Conservation (phyloP, 2,329 filamentous ascomycete genomes). For the Aureobasidium uvarum region DNA sequence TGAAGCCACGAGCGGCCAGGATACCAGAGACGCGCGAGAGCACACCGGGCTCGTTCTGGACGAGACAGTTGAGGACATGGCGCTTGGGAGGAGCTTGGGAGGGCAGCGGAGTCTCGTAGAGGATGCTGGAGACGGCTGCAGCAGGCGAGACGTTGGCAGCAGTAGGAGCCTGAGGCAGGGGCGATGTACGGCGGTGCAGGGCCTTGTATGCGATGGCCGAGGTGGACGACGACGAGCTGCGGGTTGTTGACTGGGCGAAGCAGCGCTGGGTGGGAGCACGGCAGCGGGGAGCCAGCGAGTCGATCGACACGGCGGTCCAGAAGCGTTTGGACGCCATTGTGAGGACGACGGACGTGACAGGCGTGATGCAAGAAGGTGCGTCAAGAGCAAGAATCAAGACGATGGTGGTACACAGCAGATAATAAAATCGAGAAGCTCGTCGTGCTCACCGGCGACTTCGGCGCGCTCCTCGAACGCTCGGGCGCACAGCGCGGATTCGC, state of each 20-base stretch:
- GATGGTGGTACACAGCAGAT: neutral
- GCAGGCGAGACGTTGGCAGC: slow-evolving; percentile 73
- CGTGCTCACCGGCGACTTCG: slow-evolving; percentile 8
- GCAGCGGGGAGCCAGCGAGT: slow-evolving; percentile 18
- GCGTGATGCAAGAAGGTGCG: slow-evolving; percentile 4
- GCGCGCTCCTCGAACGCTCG: neutral
- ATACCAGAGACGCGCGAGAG: slow-evolving; percentile 95
- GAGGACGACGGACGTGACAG: slow-evolving; percentile 12
- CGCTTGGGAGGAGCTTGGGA: slow-evolving; percentile 83
- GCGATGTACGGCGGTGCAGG: slow-evolving; percentile 82
- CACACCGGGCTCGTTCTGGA: slow-evolving; percentile 98
- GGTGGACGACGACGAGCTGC: slow-evolving; percentile 64
- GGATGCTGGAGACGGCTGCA: slow-evolving; percentile 93
- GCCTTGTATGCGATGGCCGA: slow-evolving; percentile 97
- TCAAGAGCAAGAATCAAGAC: neutral
- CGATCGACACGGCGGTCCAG: slow-evolving; percentile 28
- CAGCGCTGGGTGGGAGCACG: slow-evolving; percentile 6
- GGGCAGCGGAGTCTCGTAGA: slow-evolving; percentile 93
- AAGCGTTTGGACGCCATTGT: slow-evolving; percentile 41
- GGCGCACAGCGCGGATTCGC: neutral
- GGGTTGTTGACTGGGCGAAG: slow-evolving; percentile 1
- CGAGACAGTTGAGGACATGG: slow-evolving; percentile 95
- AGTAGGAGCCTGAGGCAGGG: slow-evolving; percentile 72
- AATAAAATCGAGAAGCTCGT: slow-evolving; percentile 14
- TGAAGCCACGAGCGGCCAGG: slow-evolving; percentile 93